These are phyloP conservation scores for Phanerodontia chrysosporium DNA, from an alignment of 768 basidiomycete genomes.

Conservation along the genomic window DNA sequence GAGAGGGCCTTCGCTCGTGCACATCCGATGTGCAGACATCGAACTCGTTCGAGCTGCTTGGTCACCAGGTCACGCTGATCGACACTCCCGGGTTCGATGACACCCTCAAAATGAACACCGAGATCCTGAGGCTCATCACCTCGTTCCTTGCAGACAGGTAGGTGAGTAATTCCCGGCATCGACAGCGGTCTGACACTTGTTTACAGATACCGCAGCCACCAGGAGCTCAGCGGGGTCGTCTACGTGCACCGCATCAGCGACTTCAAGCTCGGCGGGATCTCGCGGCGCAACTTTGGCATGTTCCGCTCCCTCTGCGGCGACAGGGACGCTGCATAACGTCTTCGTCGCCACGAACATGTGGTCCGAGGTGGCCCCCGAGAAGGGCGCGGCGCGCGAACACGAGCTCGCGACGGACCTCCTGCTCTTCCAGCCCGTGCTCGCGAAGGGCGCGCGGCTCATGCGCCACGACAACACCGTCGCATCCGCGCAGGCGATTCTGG, in stretches of 20 bases:
- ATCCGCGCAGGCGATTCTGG: conserved; percentile 41
- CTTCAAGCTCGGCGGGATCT: too few relatives aligned
- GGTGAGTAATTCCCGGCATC: too few relatives aligned
- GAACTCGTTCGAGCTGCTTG: conserved; percentile 1
- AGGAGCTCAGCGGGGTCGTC: conserved; percentile 15
- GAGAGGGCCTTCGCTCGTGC: conserved; percentile 13
- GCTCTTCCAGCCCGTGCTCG: conserved; percentile 49
- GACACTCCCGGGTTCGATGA: conserved; percentile 20
- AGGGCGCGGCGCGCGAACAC: too few relatives aligned
- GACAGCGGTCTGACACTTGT: not conserved
- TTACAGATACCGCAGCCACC: conserved; percentile 13
- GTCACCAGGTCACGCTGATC: conserved; percentile 5
- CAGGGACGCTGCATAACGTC: conserved; percentile 41
- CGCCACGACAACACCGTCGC: conserved; percentile 38
- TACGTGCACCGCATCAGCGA: conserved; percentile 21
- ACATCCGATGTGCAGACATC: conserved; percentile 3
- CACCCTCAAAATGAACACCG: conserved; percentile 22
- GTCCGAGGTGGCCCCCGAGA: too few relatives aligned
- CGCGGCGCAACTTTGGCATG: conserved; percentile 42
- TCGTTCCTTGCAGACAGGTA: not conserved
- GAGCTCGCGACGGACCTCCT: conserved; percentile 37
- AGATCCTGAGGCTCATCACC: conserved; percentile 27
- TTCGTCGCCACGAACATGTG: conserved; percentile 55
- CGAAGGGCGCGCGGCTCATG: conserved; percentile 41
- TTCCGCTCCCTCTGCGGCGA: conserved; percentile 52